phyloP scores from a whole-genome alignment of 768 basidiomycete genomes.

The Kondoa malvinella region DNA sequence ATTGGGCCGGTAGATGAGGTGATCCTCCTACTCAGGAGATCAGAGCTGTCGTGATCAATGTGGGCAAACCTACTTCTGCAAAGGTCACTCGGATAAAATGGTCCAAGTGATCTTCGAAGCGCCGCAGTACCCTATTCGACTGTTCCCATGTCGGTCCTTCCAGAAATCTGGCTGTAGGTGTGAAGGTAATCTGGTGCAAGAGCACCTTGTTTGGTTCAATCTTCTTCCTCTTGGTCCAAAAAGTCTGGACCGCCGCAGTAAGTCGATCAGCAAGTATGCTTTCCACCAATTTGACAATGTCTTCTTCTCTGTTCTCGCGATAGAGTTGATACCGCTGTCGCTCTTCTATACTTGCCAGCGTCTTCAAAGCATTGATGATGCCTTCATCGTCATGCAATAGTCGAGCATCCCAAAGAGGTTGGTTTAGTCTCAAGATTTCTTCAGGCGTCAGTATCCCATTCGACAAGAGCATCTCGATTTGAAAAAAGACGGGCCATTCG shows the following conservation, averaged over 20 bases:
- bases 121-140: constrained; percentile 14
- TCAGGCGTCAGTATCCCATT: constrained; percentile 10
- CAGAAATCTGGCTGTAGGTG: constrained; percentile 14
- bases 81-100: constrained; percentile 16
- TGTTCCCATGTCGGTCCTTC: constrained; percentile 15
- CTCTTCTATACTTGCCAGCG: constrained; percentile 8
- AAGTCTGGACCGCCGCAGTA: constrained; percentile 1
- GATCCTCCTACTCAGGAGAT: background rate
- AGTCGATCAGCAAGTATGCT: constrained; percentile 1
- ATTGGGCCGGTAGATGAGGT: background rate
- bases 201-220: constrained; percentile 7
- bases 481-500: constrained; percentile 11
- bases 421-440: constrained; percentile 9
- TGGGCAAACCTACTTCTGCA: constrained; percentile 11
- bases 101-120: constrained; percentile 8
- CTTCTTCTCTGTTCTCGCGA: constrained; percentile 5
- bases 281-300: background rate
- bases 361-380: constrained; percentile 15
- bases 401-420: constrained; percentile 2
- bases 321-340: constrained; percentile 8
- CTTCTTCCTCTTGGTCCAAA: constrained; percentile 7
- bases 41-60: background rate
- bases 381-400: constrained; percentile 6
- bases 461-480: constrained; percentile 11
- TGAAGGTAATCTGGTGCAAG: constrained; percentile 11